Percentiles rank a stretch among this genome's conserved stretches.
Evolutionary conservation across 2,329 filamentous ascomycete species (phyloP).

Genomic region (Gaeumannomyces tritici): DNA sequence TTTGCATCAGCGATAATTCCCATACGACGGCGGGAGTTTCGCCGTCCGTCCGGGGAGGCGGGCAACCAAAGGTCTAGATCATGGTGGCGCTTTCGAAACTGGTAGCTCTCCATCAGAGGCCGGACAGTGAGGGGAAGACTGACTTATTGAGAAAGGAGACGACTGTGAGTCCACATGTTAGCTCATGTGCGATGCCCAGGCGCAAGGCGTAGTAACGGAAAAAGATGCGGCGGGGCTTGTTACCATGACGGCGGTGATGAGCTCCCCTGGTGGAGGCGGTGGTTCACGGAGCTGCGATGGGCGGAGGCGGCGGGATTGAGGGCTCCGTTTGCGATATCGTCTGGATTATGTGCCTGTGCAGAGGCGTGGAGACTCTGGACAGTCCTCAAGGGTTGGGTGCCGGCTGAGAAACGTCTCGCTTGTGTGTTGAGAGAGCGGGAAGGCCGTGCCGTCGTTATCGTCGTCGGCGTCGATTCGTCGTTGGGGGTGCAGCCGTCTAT

Average conservation of each 20-base stretch:
- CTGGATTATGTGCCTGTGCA: neutral
- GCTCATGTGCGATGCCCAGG: neutral
- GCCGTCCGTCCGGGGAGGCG: too few species aligned
- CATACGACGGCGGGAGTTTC: too few species aligned
- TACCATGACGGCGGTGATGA: conserved; percentile 6
- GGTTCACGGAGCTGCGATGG: too few species aligned
- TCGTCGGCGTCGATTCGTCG: neutral
- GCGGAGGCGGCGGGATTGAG: too few species aligned
- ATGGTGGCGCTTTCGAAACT: conserved; percentile 4
- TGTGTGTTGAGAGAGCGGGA: too few species aligned
- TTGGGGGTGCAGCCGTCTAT: conserved; percentile 1
- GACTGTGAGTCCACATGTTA: conserved; percentile 40
- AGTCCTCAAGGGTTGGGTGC: too few species aligned
- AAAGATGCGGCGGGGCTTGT: conserved; percentile 3
- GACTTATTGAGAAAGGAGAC: conserved; percentile 95
- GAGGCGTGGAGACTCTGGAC: too few species aligned
- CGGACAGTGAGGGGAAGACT: conserved; percentile 19
- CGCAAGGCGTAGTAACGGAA: conserved; percentile 1
- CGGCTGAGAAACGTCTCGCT: too few species aligned
- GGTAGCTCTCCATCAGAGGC: neutral
- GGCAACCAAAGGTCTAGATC: too few species aligned
- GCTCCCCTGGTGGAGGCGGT: neutral
- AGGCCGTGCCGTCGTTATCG: neutral
- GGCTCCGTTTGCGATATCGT: neutral
- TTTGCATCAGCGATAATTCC: neutral